Percentiles rank a stretch among this genome's conserved stretches.
These are phyloP conservation scores for Funneliformis mosseae DNA, from an alignment of 192 early-diverging fungal genomes.

Conservation along the genomic window DNA sequence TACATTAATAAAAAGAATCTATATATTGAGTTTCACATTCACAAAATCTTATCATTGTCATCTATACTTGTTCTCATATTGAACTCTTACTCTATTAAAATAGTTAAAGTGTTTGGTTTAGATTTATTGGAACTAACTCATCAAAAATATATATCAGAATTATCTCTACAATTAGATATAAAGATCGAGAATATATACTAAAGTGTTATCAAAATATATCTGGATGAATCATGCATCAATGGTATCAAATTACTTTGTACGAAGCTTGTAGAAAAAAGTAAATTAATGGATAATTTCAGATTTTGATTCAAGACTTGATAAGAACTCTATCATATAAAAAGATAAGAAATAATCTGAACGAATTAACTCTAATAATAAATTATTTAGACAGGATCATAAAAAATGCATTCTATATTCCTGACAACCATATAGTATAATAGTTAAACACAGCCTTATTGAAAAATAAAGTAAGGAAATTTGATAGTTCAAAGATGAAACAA, in stretches of 20 bases:
- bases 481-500: neutral
- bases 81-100: neutral
- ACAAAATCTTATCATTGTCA: neutral
- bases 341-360: neutral
- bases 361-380: neutral
- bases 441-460: neutral
- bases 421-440: constrained; percentile 4
- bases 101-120: neutral
- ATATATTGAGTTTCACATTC: neutral
- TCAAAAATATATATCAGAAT: neutral
- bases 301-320: neutral
- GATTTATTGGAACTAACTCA: neutral
- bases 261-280: neutral
- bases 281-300: neutral
- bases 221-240: too few species aligned
- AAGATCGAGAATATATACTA: neutral
- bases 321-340: neutral
- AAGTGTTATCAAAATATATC: too few species aligned
- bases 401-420: neutral
- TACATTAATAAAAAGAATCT: neutral
- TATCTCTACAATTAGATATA: neutral
- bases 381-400: constrained; percentile 1
- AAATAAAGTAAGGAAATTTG: neutral
- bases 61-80: neutral
- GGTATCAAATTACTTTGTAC: too few species aligned